Base-by-base conservation (phyloP, 768 basidiomycete genomes). In the Phylloporus rhodoxanthus region DNA sequence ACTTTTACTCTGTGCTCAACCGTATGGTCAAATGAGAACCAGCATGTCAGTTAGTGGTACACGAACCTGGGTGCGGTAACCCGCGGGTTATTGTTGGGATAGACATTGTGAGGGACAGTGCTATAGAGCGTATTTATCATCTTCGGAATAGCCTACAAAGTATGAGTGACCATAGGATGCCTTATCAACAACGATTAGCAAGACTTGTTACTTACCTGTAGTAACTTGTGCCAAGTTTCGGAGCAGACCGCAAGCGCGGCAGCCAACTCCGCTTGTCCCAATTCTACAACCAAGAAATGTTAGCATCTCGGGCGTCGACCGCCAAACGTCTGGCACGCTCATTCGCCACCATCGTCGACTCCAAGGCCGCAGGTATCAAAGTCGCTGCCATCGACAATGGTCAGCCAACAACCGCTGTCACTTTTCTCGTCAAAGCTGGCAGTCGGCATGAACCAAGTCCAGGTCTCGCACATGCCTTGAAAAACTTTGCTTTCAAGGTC, bases 401-500 rank as follows among this genome's bases (percentile, higher is more conserved):
- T 62, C 84, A 87, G 62, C 83, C 91, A 38, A 94, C 91, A 5
- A 76, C 89, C 25, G 79, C 87, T 47, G 81, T 99, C 64, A 91
- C 92, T 43, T 75, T 97, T 61, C 79, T 95, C 55, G 82, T 96
- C 69, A 95, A 93, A 70, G 95, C 91, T 48, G 95, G 95, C 47
- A 84, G 84, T 63, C 76, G 96, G 62, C 93, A 82, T 67, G 88
- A 99, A 75, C 70, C 82, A 55, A 85, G 85, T 65, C 81, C 91
- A 37, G 95, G 95, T 60, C 81, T 92, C 51, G 93, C 95, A 2
- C 90, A 95, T 74, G 85, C 82, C 53, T 78, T 97, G 70, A 96
- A 96, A 80, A 94, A 92, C 81, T 97, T 93, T 79, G 87, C 93
- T 52, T 98, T 95, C 84, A 97, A 96, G 87, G 95, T 97, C 57